phyloP scores from a whole-genome alignment of 2,329 filamentous ascomycete species.

The Tolypocladium amazonense region DNA sequence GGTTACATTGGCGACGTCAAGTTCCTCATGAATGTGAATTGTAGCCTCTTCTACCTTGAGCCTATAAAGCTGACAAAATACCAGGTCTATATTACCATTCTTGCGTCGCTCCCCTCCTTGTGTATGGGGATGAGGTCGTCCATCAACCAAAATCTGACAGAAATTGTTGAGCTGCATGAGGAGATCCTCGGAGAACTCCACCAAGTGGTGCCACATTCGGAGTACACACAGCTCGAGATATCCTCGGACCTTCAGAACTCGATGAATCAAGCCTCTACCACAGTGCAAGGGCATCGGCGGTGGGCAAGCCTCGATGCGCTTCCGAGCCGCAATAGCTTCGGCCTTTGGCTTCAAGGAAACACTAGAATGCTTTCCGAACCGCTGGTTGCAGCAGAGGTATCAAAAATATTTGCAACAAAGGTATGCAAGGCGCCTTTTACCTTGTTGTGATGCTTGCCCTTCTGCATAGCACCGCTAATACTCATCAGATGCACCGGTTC shows the following conservation, averaged over 20 bases:
- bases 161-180: conserved; percentile 76
- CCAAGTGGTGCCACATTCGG: conserved; percentile 56
- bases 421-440: conserved; percentile 20
- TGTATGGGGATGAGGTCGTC: conserved; percentile 55
- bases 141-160: conserved; percentile 68
- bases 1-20: conserved; percentile 81
- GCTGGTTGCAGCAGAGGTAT: conserved; percentile 47
- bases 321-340: conserved; percentile 26
- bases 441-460: not conserved
- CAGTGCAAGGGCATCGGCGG: conserved; percentile 25
- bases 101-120: conserved; percentile 59
- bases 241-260: conserved; percentile 4
- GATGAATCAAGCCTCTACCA: not conserved
- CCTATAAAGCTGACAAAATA: conserved; percentile 7
- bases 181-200: conserved; percentile 68
- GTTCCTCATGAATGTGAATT: conserved; percentile 69
- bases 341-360: conserved; percentile 32
- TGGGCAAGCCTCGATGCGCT: conserved; percentile 39
- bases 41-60: not conserved
- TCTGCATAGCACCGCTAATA: not conserved
- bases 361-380: conserved; percentile 48
- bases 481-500: conserved; percentile 62
- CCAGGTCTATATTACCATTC: conserved; percentile 64
- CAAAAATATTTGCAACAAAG: conserved; percentile 49
- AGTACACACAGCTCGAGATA: conserved; percentile 37